Conservation (phyloP, 2,329 filamentous ascomycete genomes). For the Thelonectria rubi region DNA sequence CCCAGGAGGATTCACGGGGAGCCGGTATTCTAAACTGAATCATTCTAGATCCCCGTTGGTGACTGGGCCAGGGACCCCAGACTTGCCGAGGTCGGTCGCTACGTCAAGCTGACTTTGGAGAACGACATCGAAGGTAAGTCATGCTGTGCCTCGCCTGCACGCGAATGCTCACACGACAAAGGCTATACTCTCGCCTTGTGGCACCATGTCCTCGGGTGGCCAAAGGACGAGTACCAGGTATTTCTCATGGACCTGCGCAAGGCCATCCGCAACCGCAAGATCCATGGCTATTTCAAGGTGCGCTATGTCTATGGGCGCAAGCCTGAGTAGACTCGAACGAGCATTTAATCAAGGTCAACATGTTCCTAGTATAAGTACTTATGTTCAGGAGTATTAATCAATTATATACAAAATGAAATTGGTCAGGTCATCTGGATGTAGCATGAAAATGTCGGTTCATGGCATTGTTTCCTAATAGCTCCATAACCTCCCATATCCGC, state of each 20-base stretch:
- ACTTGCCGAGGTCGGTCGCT: slow-evolving; percentile 14
- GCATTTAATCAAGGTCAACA: too few species aligned
- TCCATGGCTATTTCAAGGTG: slow-evolving; percentile 23
- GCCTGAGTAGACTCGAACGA: background rate
- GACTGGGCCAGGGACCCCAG: slow-evolving; percentile 22
- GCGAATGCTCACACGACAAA: background rate
- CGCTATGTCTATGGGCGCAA: slow-evolving; percentile 18
- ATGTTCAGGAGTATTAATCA: too few species aligned
- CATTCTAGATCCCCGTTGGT: slow-evolving; percentile 9
- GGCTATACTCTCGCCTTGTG: slow-evolving; percentile 26
- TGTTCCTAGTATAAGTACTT: too few species aligned
- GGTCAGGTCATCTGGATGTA: too few species aligned
- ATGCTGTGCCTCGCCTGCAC: accelerated
- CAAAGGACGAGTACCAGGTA: slow-evolving; percentile 17
- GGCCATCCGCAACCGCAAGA: slow-evolving; percentile 8
- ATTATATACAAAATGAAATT: too few species aligned
- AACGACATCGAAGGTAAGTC: slow-evolving; percentile 23
- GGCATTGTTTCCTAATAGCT: too few species aligned
- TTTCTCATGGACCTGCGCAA: slow-evolving; percentile 22
- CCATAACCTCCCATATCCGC: too few species aligned
- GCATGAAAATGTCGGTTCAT: too few species aligned
- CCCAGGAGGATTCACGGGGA: too few species aligned
- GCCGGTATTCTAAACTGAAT: too few species aligned
- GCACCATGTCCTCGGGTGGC: slow-evolving; percentile 17
- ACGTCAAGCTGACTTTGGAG: slow-evolving; percentile 18